Evolutionary conservation across 2,329 filamentous ascomycete genomes (phyloP), one percentile per base, ranked within the genome.

Genomic region (Cylindrodendrum hubeiense): DNA sequence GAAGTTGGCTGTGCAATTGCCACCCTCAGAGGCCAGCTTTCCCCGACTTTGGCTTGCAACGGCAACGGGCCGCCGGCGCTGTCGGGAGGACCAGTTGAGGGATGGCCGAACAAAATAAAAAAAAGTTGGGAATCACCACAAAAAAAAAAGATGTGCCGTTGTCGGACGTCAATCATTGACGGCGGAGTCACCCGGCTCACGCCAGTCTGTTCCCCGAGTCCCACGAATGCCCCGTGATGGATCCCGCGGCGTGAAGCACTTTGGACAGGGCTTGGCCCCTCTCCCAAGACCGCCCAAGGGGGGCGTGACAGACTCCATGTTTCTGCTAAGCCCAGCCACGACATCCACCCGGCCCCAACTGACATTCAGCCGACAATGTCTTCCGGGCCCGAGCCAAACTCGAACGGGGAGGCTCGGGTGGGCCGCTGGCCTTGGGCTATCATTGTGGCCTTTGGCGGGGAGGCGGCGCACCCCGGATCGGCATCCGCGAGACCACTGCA

Each of bases 401-500:
- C 37, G 53, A 67, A 70, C 46, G 50, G 60, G 68, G 26, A 62
- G 61, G 63, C 22, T 50, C 55, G 67, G 54, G 63, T 66, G 44
- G 61, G 26, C 63, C 43, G 59, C 71, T 44, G 62, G 58, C 60
- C 71, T 60, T 63, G 51, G 33, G 41, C 52, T 61, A 60, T 61
- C 54, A 59, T 22, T 58, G 65, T 63, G 46, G 50, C 37, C 44
- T 65, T 67, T 53, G 64, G 63, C 44, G 63, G 57, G 50, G 60
- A 67, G 63, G 63, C 60, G 68, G 64, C 61, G 64, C 60, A 71
- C 71, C 71, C 71, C 71, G 70, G 71, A 74, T 74, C 71, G 66
- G 55, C 71, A 47, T 50, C 67, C 62, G 62, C 44, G 56, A 68
- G 51, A 53, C 66, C 53, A 61, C 64, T 73, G 72, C 70, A 74